These are phyloP conservation scores for Flaveria linearis DNA, from an alignment of 129 eudicot species.

Conservation along the genomic window DNA sequence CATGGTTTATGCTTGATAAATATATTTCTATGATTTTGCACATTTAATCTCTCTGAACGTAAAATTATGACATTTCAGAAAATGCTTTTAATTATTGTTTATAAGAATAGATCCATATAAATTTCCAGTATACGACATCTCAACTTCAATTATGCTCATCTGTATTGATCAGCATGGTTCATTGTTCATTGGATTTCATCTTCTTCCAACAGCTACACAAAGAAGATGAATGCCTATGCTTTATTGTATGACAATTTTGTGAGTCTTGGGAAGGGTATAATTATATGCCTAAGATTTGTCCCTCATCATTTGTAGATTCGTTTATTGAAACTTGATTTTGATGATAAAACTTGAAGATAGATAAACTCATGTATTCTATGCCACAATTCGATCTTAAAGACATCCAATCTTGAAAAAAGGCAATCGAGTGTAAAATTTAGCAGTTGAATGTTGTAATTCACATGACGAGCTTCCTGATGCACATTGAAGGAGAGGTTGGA, in stretches of 20 bases:
- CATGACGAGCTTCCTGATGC: too few species aligned
- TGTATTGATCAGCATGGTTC: background rate
- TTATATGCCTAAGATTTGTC: conserved; percentile 26
- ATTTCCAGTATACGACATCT: background rate
- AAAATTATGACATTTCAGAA: conserved; percentile 1
- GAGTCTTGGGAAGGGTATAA: conserved; percentile 87
- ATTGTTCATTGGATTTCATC: conserved; percentile 20
- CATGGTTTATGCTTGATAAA: background rate
- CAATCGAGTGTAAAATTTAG: background rate
- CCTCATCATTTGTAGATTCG: conserved; percentile 3
- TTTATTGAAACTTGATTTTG: background rate
- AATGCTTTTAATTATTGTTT: background rate
- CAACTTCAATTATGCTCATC: background rate
- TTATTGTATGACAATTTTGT: conserved; percentile 81
- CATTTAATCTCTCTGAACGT: background rate
- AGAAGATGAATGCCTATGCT: conserved; percentile 85
- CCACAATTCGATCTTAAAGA: background rate
- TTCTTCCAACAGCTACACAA: conserved; percentile 69
- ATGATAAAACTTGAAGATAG: background rate
- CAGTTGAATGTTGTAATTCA: too few species aligned
- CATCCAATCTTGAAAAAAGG: background rate
- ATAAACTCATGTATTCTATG: background rate
- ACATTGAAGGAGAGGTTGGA: too few species aligned
- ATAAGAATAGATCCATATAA: background rate
- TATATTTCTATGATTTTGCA: too few species aligned